Conservation (phyloP, 768 basidiomycete genomes). For the Kwoniella heveanensis region DNA sequence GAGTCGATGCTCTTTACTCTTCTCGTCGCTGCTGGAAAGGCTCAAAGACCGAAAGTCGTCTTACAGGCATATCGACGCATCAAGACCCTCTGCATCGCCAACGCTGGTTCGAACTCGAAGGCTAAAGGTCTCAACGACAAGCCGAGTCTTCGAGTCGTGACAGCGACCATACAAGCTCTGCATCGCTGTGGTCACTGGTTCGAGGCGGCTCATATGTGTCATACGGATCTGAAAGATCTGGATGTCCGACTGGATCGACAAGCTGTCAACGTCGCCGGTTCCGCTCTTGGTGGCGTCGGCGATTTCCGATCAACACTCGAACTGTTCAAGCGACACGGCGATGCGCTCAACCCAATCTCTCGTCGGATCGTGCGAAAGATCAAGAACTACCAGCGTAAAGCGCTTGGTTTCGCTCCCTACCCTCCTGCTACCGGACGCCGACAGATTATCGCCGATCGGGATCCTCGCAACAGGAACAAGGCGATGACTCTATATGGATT, state of each 20-base stretch:
- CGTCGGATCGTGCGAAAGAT: slow-evolving; percentile 15
- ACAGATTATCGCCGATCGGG: neutral
- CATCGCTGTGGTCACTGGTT: slow-evolving; percentile 5
- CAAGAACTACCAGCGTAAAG: slow-evolving; percentile 13
- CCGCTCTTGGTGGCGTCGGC: slow-evolving; percentile 10
- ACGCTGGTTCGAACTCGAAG: neutral
- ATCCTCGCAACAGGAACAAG: neutral
- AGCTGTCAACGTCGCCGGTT: slow-evolving; percentile 10
- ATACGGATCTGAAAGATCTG: slow-evolving; percentile 20
- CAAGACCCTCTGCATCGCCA: neutral
- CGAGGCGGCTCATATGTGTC: slow-evolving; percentile 11
- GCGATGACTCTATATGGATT: neutral
- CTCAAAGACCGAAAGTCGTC: neutral
- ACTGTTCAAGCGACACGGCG: slow-evolving; percentile 5
- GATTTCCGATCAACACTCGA: slow-evolving; percentile 14
- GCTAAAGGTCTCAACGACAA: slow-evolving; percentile 1
- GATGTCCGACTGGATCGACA: slow-evolving; percentile 17
- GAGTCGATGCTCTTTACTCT: slow-evolving; percentile 26
- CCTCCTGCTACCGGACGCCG: neutral
- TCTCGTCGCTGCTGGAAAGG: slow-evolving; percentile 23
- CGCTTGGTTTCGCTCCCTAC: neutral
- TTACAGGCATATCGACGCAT: slow-evolving; percentile 4
- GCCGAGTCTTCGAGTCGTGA: slow-evolving; percentile 8
- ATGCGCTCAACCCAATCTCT: neutral
- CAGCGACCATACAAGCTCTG: slow-evolving; percentile 19